Base-by-base conservation (phyloP, 1,284 basidiomycete species). In the Leccinum pallidistipes region DNA sequence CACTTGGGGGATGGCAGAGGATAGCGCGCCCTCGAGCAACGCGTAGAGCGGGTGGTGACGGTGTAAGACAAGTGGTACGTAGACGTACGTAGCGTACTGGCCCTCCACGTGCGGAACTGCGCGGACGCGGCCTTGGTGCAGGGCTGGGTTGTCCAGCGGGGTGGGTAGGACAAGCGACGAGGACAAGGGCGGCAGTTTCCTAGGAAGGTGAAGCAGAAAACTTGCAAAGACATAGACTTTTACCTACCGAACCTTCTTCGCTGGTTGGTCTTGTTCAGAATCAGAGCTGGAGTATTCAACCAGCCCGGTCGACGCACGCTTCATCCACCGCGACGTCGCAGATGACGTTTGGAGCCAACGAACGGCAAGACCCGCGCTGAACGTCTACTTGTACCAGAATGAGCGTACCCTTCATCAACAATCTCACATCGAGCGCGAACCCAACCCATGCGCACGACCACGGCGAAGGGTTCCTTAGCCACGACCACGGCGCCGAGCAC, bases 41-140 rank as follows among this genome's bases (percentile, higher is more conserved):
- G 75, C 73, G 62, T 76, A 74, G 55, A 90, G 72, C 18, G 76
- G 64, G 14, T 82, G 78, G 34, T 68, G 72, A 45, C 66, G 74
- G 14, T 78, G 72, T 31, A 91, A 60, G 24, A 72, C 63, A 57
- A 92, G 68, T 3, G 87, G 83, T 10, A 92, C 79, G 71, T 90
- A 94, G 60, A 94, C 81, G 76, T 93, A 85, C 14, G 87, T 80
- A 1, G 87, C 85, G 71, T 84, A 94, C 71, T 93, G 91, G 0
- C 92, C 93, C 31, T 92, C 89, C 10, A 91, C 83, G 68, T 93
- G 90, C 1, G 91, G 90, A 0, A 77, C 79, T 0, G 83, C 79
- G n/a, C 92, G 83, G 56, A 79, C 78, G n/a, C 93, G 83, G 14
- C 92, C 92, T 76, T 93, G 91, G 70, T 94, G 92, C 10, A 84